Base-by-base conservation (phyloP, 2,329 filamentous ascomycete species). In the Aspergillus aculeatus region DNA sequence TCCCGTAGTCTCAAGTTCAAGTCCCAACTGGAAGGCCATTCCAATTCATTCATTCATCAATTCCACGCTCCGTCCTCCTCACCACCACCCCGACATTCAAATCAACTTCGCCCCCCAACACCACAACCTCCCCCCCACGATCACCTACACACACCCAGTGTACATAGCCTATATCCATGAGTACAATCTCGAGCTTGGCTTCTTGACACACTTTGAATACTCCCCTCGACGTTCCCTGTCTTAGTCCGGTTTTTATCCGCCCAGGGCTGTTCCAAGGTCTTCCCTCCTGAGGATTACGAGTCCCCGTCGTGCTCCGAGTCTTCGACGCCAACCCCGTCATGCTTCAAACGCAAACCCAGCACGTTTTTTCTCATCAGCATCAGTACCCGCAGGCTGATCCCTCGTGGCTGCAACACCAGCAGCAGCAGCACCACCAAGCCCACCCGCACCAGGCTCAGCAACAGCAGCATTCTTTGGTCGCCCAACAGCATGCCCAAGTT, bases 341-440 rank as follows among this genome's bases (percentile, higher is more conserved):
- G 76, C 75, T 78, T 59, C 76, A 78, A 76, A 75, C 78, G 72
- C 78, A 82, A 76, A 80, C 81, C 74, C 83, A 85, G 74, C 84
- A 87, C 79, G 79, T 85, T 73, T 86, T 86, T 73, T 83, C 83
- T 57, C 84, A 87, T 69, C 82, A 84, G 71, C 81, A 83, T 68
- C 82, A 82, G 68, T 81, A 81, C 59, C 78, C 77, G 24, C 79
- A 81, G 66, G 74, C 78, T 66, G 77, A 78, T 66, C 76, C 76
- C 49, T 76, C 71, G 60, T 79, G 77, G 70, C 62, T 80, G 66
- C 79, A 79, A 67, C 77, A 80, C 56, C 79, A 79, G 51, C 61
- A 66, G 29, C 68, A 69, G 26, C 70, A 72, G 32, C 72, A 74
- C 24, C 69, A 73, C 51, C 75, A 78, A 64, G 72, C 72, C 49